phyloP scores from a whole-genome alignment of 2,329 filamentous ascomycete species.

The Intubia oerlemansii region DNA sequence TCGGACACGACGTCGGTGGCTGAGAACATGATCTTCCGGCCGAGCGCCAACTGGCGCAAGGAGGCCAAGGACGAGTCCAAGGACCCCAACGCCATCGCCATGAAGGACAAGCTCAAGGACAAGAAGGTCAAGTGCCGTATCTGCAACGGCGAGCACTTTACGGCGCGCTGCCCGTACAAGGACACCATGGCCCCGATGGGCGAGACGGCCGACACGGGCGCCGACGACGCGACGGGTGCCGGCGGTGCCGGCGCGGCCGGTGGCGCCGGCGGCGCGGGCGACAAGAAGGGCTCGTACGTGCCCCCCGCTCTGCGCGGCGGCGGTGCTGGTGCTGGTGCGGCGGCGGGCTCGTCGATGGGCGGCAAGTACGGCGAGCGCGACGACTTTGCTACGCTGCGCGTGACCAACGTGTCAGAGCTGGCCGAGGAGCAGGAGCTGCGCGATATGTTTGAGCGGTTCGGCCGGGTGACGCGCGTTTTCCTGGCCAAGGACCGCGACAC shows the following conservation, averaged over 20 bases:
- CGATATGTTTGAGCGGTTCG: slow-evolving; percentile 95
- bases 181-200: slow-evolving; percentile 91
- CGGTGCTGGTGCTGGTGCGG: slow-evolving; percentile 35
- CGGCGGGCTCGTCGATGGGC: slow-evolving; percentile 48
- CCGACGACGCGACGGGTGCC: slow-evolving; percentile 24
- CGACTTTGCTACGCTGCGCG: slow-evolving; percentile 85
- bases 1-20: slow-evolving; percentile 72
- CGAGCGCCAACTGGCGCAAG: slow-evolving; percentile 82
- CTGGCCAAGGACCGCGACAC: slow-evolving; percentile 95
- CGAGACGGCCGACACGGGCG: slow-evolving; percentile 35
- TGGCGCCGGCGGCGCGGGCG: slow-evolving; percentile 32
- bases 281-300: slow-evolving; percentile 69
- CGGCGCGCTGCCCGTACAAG: slow-evolving; percentile 96
- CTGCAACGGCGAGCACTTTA: slow-evolving; percentile 97
- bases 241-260: slow-evolving; percentile 17
- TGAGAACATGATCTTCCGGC: slow-evolving; percentile 96
- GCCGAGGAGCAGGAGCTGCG: slow-evolving; percentile 89
- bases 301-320: slow-evolving; percentile 81
- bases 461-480: slow-evolving; percentile 92
- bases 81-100: slow-evolving; percentile 48
- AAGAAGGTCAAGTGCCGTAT: slow-evolving; percentile 99
- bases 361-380: slow-evolving; percentile 87
- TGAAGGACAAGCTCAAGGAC: slow-evolving; percentile 78
- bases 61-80: slow-evolving; percentile 61
- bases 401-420: slow-evolving; percentile 97